Evolutionary conservation across 1,284 basidiomycete species (phyloP).

Genomic region (Cryptococcus jaspeensis): DNA sequence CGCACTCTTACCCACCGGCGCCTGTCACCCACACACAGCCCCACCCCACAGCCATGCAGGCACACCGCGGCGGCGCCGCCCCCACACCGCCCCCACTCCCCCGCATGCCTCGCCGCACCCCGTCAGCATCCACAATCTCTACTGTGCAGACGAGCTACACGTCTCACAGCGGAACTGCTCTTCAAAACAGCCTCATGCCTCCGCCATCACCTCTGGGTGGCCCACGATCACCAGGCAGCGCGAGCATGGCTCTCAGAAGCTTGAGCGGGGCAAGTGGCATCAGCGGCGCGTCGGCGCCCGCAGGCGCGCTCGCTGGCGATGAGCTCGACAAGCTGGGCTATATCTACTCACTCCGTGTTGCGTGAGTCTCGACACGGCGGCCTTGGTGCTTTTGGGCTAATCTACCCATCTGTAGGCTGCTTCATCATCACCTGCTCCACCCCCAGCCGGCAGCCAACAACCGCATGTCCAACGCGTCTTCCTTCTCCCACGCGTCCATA

Average conservation of each 20-base stretch:
- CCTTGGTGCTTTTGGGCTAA: neutral
- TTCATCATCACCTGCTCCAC: constrained; percentile 21
- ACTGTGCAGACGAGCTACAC: constrained; percentile 12
- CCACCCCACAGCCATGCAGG: constrained; percentile 5
- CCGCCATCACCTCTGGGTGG: constrained; percentile 7
- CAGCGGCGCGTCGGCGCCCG: neutral
- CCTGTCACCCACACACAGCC: neutral
- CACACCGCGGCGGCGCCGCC: constrained; percentile 5
- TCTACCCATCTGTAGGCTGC: constrained; percentile 6
- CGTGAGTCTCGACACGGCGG: constrained; percentile 29
- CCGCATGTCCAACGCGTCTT: constrained; percentile 9
- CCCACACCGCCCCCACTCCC: constrained; percentile 12
- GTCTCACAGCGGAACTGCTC: too few relatives aligned
- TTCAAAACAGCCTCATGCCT: constrained; percentile 6
- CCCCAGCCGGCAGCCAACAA: constrained; percentile 9
- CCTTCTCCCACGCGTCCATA: neutral
- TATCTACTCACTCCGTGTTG: constrained; percentile 44
- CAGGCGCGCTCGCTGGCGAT: constrained; percentile 14
- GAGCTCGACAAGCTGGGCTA: constrained; percentile 46
- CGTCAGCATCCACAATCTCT: constrained; percentile 13
- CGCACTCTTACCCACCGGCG: neutral
- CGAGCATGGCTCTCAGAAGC: neutral
- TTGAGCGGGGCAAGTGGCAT: neutral
- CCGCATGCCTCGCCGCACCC: constrained; percentile 4
- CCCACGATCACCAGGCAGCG: constrained; percentile 3